Evolutionary conservation across 1,139 yeast species (phyloP), one percentile per base, ranked within the genome.

Genomic region (Taphrina sp.): DNA sequence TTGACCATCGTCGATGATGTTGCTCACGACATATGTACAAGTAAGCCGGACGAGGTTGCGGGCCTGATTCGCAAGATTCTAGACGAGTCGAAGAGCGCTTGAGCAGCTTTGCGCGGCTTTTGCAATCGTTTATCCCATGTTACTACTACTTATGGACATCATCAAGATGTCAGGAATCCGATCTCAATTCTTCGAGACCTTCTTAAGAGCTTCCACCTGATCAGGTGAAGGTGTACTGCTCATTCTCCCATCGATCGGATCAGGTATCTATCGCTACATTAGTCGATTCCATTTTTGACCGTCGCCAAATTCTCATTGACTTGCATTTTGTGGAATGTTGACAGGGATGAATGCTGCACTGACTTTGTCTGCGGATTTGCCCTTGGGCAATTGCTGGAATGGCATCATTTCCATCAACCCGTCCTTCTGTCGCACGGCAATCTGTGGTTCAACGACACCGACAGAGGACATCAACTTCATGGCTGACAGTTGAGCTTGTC

Each of bases 341-440:
- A 31, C 39, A 3, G 54, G 54, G 23, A 49, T 39, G 33, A 49
- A 49, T 4, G 54, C 54, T n/a, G 54, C 46, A 4, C 46, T 31
- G 4, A 24, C 20, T 46, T 39, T 49, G 12, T 49, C 54, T 4
- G 54, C 54, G n/a, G 41, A 23, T n/a, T 49, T 45, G 8, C 54
- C 54, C 16, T 20, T 33, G 22, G 54, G 54, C 46, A 49, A 45
- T 7, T 41, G 8, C 17, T 49, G 54, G 2, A 45, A 45, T 5
- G 54, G 54, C 54, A 49, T 49, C 54, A 49, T 49, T 24, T 39
- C 46, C 54, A 49, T 49, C 39, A 49, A 23, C n/a, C 54, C 54
- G 16, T 49, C 54, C 46, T 49, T 49, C 20, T 49, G 54, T 16
- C 54, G 29, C n/a, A 33, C 35, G 16, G 54, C 54, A n/a, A 49